These are phyloP conservation scores for Botrytis aclada DNA, from an alignment of 2,329 filamentous ascomycete genomes.

Conservation along the genomic window DNA sequence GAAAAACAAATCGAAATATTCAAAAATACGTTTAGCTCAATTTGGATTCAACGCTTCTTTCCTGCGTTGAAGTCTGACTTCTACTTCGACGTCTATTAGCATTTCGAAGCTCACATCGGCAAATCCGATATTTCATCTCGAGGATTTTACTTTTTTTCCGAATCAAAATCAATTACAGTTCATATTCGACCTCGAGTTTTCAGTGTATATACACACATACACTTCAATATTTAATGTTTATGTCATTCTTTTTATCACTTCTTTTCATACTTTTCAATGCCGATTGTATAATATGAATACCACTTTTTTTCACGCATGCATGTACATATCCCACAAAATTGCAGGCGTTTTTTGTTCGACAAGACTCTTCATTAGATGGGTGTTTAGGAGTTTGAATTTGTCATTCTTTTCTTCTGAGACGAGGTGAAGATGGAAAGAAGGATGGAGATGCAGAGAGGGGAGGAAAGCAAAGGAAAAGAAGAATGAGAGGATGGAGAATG, in stretches of 20 bases:
- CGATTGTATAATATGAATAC: constrained; percentile 4
- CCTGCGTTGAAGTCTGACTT: neutral
- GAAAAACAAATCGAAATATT: neutral
- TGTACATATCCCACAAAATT: constrained; percentile 4
- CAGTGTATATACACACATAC: neutral
- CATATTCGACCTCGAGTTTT: neutral
- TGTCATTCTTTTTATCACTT: neutral
- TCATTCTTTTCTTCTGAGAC: neutral
- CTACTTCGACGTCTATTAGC: neutral
- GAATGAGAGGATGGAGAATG: neutral
- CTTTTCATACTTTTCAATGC: neutral
- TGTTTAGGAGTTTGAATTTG: neutral
- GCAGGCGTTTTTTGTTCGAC: neutral
- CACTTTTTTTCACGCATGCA: neutral
- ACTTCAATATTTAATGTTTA: constrained; percentile 11
- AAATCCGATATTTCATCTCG: neutral
- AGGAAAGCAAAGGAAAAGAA: neutral
- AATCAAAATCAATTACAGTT: neutral
- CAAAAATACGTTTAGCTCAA: neutral
- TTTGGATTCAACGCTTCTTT: neutral
- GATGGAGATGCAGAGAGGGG: neutral
- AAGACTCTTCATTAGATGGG: neutral
- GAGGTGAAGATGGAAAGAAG: neutral
- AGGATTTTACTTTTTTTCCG: neutral
- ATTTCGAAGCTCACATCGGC: neutral